Evolutionary conservation across 768 basidiomycete genomes (phyloP).

Genomic region (Russula griseocarnosa): DNA sequence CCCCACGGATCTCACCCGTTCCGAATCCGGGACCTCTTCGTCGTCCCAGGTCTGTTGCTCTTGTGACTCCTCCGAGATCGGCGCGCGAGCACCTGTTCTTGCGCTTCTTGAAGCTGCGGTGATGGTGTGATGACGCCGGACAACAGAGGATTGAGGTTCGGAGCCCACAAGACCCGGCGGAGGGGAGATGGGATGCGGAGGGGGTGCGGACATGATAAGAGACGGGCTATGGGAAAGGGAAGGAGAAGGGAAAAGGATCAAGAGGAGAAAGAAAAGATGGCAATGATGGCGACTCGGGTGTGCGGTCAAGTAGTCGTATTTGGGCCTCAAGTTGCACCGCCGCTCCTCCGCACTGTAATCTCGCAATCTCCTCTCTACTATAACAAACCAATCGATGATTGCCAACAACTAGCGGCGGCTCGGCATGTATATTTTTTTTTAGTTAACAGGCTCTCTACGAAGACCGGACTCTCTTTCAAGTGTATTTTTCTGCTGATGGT

Average conservation of each 20-base stretch:
- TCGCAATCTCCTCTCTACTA: background rate
- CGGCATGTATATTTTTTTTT: background rate
- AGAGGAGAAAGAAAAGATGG: background rate
- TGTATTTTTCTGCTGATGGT: too few relatives aligned
- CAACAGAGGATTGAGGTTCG: conserved; percentile 15
- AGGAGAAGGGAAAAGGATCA: background rate
- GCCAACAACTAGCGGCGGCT: background rate
- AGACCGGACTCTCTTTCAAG: too few relatives aligned
- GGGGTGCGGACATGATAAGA: conserved; percentile 22
- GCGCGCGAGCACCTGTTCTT: conserved; percentile 18
- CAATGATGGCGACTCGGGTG: conserved; percentile 1
- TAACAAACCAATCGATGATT: background rate
- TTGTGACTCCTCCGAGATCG: conserved; percentile 29
- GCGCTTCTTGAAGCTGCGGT: conserved; percentile 26
- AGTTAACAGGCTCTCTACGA: background rate
- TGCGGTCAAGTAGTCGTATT: background rate
- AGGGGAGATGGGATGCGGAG: conserved; percentile 26
- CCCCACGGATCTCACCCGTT: conserved; percentile 21
- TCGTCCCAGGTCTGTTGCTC: conserved; percentile 27
- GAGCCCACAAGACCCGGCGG: conserved; percentile 15
- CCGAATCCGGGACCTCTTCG: conserved; percentile 24
- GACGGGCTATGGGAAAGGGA: conserved; percentile 3
- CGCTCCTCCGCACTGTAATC: too few relatives aligned
- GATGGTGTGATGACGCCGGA: conserved; percentile 30
- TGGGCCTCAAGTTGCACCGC: background rate